A percentile compares a stretch with the other conserved stretches of the same genome.
phyloP scores from a whole-genome alignment of 495 filamentous ascomycete genomes.

The Podospora fimiseda region DNA sequence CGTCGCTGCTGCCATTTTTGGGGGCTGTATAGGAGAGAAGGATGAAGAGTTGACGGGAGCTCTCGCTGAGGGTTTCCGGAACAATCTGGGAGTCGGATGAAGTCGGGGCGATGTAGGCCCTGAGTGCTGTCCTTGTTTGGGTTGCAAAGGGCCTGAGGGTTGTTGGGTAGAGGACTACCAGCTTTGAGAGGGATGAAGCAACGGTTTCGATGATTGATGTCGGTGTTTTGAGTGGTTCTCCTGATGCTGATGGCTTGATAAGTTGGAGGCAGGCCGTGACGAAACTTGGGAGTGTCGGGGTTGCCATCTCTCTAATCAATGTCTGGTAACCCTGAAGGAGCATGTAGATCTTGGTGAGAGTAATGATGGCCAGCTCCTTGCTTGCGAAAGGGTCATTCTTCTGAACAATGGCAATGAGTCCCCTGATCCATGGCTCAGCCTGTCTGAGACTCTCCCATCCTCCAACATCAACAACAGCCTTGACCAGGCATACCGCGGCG shows the following conservation, averaged over 20 bases:
- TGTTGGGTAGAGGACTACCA: constrained; percentile 72
- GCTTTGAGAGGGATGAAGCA: constrained; percentile 48
- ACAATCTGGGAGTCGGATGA: constrained; percentile 38
- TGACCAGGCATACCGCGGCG: constrained; percentile 68
- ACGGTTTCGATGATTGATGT: constrained; percentile 53
- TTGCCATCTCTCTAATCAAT: constrained; percentile 79
- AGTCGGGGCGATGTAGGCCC: constrained; percentile 52
- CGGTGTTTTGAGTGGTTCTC: constrained; percentile 32
- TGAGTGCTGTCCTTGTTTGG: constrained; percentile 57
- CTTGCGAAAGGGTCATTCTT: constrained; percentile 67
- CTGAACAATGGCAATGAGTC: constrained; percentile 63
- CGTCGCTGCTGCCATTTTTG: constrained; percentile 63
- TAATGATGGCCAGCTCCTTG: constrained; percentile 66
- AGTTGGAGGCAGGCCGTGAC: constrained; percentile 66
- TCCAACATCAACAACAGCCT: constrained; percentile 72
- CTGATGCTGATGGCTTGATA: constrained; percentile 43
- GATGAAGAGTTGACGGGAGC: constrained; percentile 55
- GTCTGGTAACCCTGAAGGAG: constrained; percentile 74
- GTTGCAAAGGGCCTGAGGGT: constrained; percentile 66
- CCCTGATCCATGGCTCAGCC: constrained; percentile 64
- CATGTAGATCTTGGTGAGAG: constrained; percentile 73
- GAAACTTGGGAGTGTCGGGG: constrained; percentile 69
- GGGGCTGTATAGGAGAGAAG: constrained; percentile 67
- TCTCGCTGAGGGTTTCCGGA: constrained; percentile 43
- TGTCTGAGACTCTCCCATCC: constrained; percentile 70